Base-by-base conservation (phyloP, 2,329 filamentous ascomycete genomes). In the Claviceps monticola region DNA sequence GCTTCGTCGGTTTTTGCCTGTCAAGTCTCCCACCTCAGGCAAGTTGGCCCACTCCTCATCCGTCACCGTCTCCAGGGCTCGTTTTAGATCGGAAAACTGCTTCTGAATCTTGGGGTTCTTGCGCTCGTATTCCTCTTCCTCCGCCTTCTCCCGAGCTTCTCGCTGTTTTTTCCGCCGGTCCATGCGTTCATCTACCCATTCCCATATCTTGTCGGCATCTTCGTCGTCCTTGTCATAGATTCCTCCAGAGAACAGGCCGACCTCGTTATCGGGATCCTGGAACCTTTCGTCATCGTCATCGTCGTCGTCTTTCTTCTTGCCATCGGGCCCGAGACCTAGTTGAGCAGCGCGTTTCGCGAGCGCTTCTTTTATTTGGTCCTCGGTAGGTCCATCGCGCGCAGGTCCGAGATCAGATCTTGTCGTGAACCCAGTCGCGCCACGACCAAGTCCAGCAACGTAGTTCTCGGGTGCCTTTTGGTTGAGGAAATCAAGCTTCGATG, bases 41-140 rank as follows among this genome's bases (percentile, higher is more conserved):
- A 98, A 75, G 61, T 83, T 94, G 41, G 88, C 89, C 93, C 93
- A 98, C 61, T 98, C 90, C 56, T 98, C 91, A 65, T 97, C 91
- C 44, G 87, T 86, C 29, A 98, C 86, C 5, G 83, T 86, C 42
- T 86, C 84, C 39, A 98, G 77, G 5, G 88, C 88, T 62, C 94
- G 81, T 70, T 98, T 98, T 49, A 97, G 72, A 61, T 97, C 93
- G 64, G 90, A 89, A 66, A 98, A 98, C 67, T 98, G 93, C 59
- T 96, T 88, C 64, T 95, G 88, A 50, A 98, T 96, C 70, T 97
- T 98, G 14, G 93, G 93, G 66, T 98, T 97, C 67, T 95, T 91
- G 60, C 85, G 83, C 72, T 98, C 91, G 76, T 95, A 95, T 63
- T 97, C 90, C 65, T 95, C 88, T 67, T 78, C 82, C 74, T 98